Conservation (phyloP, 257 asterid species). For the Fraxinus americana region DNA sequence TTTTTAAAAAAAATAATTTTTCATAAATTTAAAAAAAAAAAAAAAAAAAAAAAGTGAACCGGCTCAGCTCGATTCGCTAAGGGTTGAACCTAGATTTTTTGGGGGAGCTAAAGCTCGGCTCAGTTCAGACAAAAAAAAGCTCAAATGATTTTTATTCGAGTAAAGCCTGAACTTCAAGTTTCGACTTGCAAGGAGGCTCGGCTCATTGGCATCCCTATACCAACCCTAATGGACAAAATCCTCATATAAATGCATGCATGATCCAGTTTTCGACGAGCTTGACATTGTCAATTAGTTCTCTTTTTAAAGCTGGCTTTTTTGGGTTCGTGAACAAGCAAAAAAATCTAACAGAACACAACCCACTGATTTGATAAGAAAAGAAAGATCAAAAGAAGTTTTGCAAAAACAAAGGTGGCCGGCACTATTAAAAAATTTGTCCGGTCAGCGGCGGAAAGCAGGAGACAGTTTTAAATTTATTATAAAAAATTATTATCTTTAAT, state of each 20-base stretch:
- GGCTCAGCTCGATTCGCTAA: no score
- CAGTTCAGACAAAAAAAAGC: no score
- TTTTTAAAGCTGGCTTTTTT: neutral
- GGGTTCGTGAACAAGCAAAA: constrained; percentile 32
- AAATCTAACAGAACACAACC: neutral
- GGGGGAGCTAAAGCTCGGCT: no score
- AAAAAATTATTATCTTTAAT: neutral
- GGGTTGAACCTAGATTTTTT: no score
- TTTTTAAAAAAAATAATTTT: no score
- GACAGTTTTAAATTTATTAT: constrained; percentile 10
- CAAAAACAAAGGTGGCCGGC: constrained; percentile 40
- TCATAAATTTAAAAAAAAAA: no score
- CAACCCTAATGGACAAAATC: no score
- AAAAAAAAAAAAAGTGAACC: no score
- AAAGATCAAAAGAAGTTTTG: constrained; percentile 19
- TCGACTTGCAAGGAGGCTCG: no score
- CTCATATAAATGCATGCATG: neutral
- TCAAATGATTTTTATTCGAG: no score
- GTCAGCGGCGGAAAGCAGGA: constrained; percentile 38
- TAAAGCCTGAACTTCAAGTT: no score
- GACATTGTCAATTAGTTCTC: neutral
- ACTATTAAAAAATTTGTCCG: constrained; percentile 36
- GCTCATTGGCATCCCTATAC: no score
- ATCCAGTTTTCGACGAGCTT: neutral
- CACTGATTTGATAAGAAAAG: constrained; percentile 11